Conservation (phyloP, 805 yeast species). For the Ascoidea tarda region DNA sequence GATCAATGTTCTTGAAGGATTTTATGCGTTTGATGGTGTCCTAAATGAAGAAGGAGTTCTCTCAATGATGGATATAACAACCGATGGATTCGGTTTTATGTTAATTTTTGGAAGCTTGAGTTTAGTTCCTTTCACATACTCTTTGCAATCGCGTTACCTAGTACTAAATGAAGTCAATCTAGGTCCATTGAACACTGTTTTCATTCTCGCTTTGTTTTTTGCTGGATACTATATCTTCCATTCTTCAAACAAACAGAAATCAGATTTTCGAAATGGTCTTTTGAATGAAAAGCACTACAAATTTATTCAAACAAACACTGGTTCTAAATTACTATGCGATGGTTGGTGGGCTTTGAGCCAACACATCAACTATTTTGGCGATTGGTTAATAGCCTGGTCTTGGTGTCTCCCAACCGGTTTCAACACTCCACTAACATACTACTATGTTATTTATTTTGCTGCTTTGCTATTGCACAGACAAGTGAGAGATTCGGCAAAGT, state of each 20-base stretch:
- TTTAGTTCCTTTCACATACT: conserved; percentile 84
- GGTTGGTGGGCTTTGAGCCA: conserved; percentile 97
- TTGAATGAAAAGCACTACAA: conserved; percentile 45
- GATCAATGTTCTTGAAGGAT: conserved; percentile 56
- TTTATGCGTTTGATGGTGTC: conserved; percentile 85
- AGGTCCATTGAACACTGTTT: conserved; percentile 24
- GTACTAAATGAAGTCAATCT: conserved; percentile 47
- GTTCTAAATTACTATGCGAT: conserved; percentile 67
- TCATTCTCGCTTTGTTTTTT: conserved; percentile 33
- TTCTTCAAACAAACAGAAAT: conserved; percentile 73
- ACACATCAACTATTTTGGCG: conserved; percentile 92
- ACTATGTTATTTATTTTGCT: conserved; percentile 75
- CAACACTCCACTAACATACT: conserved; percentile 72
- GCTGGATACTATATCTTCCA: conserved; percentile 76
- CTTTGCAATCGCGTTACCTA: conserved; percentile 74
- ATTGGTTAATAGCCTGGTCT: conserved; percentile 80
- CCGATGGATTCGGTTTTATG: conserved; percentile 98
- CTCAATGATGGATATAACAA: conserved; percentile 90
- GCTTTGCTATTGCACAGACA: conserved; percentile 79
- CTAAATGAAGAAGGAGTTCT: conserved; percentile 80
- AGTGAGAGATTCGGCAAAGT: conserved; percentile 81
- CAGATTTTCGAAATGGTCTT: conserved; percentile 68
- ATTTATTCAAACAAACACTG: conserved; percentile 58
- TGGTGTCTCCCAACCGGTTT: conserved; percentile 91
- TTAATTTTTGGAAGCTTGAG: conserved; percentile 87